Evolutionary conservation across 139 green algal species (phyloP), one percentile per base, ranked within the genome.

Genomic region (Yamagishiella unicocca): DNA sequence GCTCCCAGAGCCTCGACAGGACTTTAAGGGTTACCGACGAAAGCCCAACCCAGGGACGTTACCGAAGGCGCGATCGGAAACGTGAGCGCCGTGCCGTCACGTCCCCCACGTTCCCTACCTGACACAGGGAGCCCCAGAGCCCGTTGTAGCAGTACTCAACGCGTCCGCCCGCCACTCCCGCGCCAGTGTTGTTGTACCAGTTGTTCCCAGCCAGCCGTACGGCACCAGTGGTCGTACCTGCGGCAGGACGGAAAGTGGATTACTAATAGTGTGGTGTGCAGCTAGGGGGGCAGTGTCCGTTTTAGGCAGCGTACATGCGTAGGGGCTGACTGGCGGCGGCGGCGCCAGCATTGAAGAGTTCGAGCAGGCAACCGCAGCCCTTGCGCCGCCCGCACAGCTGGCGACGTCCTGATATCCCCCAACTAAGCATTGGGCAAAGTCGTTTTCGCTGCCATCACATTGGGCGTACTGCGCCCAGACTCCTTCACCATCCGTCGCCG

Each of bases 131-230:
- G 8, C 78, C 78, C 78, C 78, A 84, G 27, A 45, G 29, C 29
- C 78, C 78, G n/a, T 73, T 74, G 78, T 75, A 84, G 55, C 78
- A 84, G 38, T 38, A 84, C 58, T 84, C 78, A 27, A 84, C 55
- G n/a, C 78, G 78, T 2, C 78, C 78, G 7, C 78, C 78, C 1
- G 58, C 78, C 24, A 14, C 40, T 2, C 76, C 76, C 1, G 58
- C 40, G 12, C 10, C 25, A 0, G 55, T 62, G 78, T 84, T 40
- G 40, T 83, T 83, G 54, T 83, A 83, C 37, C 21, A 31, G 5
- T 40, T 19, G 9, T 55, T 42, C 24, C 46, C 53, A 2, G 37
- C 76, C 22, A 83, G 54, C 2, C 76, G 76, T 2, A 83, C 6
- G 17, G 54, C 76, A 7, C 76, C 76, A 12, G 76, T 27, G 24